phyloP scores from a whole-genome alignment of 257 asterid species.

The Nicotiana knightiana region DNA sequence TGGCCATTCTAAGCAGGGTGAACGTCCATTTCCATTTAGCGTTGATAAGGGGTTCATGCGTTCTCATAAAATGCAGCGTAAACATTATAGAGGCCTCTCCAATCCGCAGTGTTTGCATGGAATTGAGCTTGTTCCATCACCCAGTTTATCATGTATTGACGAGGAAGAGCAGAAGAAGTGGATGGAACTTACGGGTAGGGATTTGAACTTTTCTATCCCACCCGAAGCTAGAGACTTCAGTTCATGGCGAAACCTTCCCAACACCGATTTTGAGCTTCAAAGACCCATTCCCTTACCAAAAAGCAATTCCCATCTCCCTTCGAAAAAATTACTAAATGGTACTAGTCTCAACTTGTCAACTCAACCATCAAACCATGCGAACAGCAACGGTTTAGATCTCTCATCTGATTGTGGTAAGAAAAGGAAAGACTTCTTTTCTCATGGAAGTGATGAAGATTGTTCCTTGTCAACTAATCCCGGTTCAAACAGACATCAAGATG shows the following conservation, averaged over 20 bases:
- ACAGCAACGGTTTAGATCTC: conserved; percentile 37
- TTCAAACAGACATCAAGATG: conserved; percentile 32
- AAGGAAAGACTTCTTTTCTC: conserved; percentile 47
- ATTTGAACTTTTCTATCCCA: conserved; percentile 37
- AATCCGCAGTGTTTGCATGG: conserved; percentile 71
- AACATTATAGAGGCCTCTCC: conserved; percentile 61
- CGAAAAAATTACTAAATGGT: conserved; percentile 51
- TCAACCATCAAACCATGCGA: conserved; percentile 32
- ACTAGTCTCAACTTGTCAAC: conserved; percentile 49
- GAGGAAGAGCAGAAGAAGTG: conserved; percentile 66
- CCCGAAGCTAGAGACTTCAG: conserved; percentile 56
- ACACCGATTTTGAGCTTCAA: conserved; percentile 59
- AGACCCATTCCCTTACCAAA: conserved; percentile 34
- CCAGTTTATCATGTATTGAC: conserved; percentile 36
- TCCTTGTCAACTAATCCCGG: conserved; percentile 15
- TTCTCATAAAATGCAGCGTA: conserved; percentile 65
- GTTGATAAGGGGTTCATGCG: conserved; percentile 59
- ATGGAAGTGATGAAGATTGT: conserved; percentile 45
- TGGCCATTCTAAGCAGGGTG: conserved; percentile 71
- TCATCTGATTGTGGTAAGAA: conserved; percentile 48
- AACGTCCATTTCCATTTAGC: conserved; percentile 59
- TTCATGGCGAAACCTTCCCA: conserved; percentile 59
- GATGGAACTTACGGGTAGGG: conserved; percentile 62
- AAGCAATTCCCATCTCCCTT: conserved; percentile 30
- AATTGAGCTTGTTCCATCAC: conserved; percentile 49